These are phyloP conservation scores for Acmispon strigosus DNA, from an alignment of 306 rosid species.

Conservation along the genomic window DNA sequence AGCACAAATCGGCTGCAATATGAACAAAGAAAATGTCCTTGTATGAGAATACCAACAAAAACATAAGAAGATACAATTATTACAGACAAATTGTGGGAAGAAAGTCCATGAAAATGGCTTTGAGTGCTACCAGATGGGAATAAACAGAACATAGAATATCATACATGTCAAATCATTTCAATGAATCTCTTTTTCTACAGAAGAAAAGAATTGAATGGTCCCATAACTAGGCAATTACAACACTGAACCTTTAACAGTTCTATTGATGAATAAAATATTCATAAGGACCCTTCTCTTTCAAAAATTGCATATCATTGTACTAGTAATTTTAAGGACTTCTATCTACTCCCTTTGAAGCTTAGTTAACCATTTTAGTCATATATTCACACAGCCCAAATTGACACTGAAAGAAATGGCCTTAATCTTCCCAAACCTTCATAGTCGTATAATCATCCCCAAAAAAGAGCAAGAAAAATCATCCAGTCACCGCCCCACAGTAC, in stretches of 20 bases:
- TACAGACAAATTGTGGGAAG: not conserved
- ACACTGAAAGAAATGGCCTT: not conserved
- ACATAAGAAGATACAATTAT: not conserved
- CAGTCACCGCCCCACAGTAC: not conserved
- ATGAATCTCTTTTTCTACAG: not conserved
- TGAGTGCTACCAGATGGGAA: not conserved
- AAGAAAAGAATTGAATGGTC: not conserved
- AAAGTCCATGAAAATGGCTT: not conserved
- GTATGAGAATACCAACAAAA: not conserved
- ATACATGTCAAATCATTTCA: not conserved
- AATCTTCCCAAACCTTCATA: not conserved
- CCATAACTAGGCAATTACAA: not conserved
- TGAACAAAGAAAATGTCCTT: not conserved
- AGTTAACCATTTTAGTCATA: not conserved
- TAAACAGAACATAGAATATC: not conserved
- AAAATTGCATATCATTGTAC: not conserved
- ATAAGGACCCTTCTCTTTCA: not conserved
- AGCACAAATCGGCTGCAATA: constrained; percentile 89
- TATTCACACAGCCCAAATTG: not conserved
- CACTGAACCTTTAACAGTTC: not conserved
- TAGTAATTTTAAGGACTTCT: not conserved
- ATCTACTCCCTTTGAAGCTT: not conserved
- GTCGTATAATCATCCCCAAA: not conserved
- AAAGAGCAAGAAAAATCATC: not conserved
- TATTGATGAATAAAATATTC: not conserved